Evolutionary conservation across 164 flowering plant genomes (phyloP).

Genomic region (Euptelea pleiosperma): DNA sequence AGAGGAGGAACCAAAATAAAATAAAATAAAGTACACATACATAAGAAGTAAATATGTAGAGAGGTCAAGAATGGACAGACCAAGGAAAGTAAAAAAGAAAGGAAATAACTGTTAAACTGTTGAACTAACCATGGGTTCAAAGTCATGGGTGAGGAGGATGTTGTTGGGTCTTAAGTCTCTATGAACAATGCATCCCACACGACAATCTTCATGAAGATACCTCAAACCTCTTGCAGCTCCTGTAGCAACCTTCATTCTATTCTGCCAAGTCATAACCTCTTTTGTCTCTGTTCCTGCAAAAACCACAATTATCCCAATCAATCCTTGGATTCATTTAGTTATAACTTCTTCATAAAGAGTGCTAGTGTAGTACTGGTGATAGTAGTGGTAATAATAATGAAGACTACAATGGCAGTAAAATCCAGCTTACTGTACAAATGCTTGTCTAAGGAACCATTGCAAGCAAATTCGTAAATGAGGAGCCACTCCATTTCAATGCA

Average conservation of each 20-base stretch:
- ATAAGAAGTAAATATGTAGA: too few relatives aligned
- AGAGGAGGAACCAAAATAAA: too few relatives aligned
- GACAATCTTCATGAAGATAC: slow-evolving; percentile 52
- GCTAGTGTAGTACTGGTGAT: not conserved
- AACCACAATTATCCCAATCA: slow-evolving; percentile 3
- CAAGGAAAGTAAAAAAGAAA: too few relatives aligned
- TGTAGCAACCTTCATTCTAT: slow-evolving; percentile 38
- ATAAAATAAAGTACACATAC: too few relatives aligned
- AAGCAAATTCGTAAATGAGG: slow-evolving; percentile 39
- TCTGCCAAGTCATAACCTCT: slow-evolving; percentile 30
- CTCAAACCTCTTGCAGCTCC: slow-evolving; percentile 51
- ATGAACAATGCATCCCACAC: slow-evolving; percentile 50
- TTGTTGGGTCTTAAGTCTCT: slow-evolving; percentile 48
- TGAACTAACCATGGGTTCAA: slow-evolving; percentile 41
- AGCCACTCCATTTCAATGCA: slow-evolving; percentile 40
- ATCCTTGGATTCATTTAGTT: not conserved
- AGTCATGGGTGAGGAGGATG: slow-evolving; percentile 50
- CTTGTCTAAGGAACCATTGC: slow-evolving; percentile 44
- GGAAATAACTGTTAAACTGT: not conserved
- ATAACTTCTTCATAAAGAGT: too few relatives aligned
- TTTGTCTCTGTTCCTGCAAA: slow-evolving; percentile 1
- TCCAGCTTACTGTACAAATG: slow-evolving; percentile 36
- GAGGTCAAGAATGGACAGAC: too few relatives aligned
- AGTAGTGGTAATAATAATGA: not conserved
- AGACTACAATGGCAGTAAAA: not conserved